These are phyloP conservation scores for Sugiyamaella qingdaonensis DNA, from an alignment of 805 yeast species.

Conservation along the genomic window DNA sequence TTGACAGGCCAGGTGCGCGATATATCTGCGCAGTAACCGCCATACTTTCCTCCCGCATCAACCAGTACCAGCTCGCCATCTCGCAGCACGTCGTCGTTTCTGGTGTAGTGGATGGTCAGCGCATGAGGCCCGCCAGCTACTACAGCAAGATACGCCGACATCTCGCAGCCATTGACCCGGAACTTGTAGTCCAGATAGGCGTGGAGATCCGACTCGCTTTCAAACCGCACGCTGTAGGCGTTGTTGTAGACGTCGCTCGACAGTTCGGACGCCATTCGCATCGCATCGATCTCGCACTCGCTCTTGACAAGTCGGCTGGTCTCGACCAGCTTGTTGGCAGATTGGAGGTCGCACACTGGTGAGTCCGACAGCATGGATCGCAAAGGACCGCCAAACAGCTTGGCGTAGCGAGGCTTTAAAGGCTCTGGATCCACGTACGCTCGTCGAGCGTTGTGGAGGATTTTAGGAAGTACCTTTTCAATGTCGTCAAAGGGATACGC, in stretches of 20 bases:
- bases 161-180: constrained; percentile 82
- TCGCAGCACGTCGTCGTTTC: constrained; percentile 79
- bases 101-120: constrained; percentile 85
- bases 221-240: constrained; percentile 61
- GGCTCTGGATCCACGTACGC: constrained; percentile 8
- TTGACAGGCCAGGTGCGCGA: constrained; percentile 93
- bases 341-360: constrained; percentile 5
- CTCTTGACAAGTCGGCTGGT: constrained; percentile 63
- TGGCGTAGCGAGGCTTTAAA: constrained; percentile 7
- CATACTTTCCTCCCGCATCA: constrained; percentile 91
- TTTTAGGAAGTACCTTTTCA: constrained; percentile 8
- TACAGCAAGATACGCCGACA: constrained; percentile 89
- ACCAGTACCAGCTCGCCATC: constrained; percentile 81
- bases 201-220: constrained; percentile 72
- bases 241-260: constrained; percentile 80
- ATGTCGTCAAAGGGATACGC: constrained; percentile 48
- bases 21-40: constrained; percentile 94
- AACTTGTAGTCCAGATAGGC: constrained; percentile 80
- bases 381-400: constrained; percentile 12
- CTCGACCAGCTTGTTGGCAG: constrained; percentile 25
- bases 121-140: constrained; percentile 94
- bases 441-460: constrained; percentile 3
- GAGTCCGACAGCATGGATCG: constrained; percentile 8
- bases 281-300: constrained; percentile 64
- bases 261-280: constrained; percentile 79